Evolutionary conservation across 371 early-diverging fungal genomes (phyloP), one percentile per base, ranked within the genome.

Genomic region (Capniomyces stellatus): DNA sequence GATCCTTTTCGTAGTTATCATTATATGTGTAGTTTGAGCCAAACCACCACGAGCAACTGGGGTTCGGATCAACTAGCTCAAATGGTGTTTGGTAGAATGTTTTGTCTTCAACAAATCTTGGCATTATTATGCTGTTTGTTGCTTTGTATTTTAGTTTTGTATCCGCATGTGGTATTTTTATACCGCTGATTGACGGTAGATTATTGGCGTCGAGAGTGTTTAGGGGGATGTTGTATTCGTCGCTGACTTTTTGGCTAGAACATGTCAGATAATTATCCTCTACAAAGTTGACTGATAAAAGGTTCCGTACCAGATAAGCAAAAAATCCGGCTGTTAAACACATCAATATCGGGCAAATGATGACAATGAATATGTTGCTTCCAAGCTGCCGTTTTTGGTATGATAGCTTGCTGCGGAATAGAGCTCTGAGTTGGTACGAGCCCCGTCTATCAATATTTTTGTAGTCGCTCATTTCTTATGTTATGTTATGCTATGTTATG

Each of bases 341-440:
- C 77, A 77, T 77, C 24, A 77, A 49, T 22, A 77, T 60, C 0
- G 78, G 77, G 52, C 78, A 77, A 35, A 68, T 49, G 46, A 64
- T 66, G 48, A 84, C 76, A 59, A 82, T 83, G 68, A 79, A 82
- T 13, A 83, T 57, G 59, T 85, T 83, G 43, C 75, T 75, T 59
- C 78, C 77, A 58, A 66, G 67, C 57, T 85, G 83, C 6, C 85
- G 73, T 52, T 75, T 72, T 54, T 85, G 85, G 59, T 72, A 85
- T 1, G 72, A 61, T 12, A 78, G 40, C 1, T 82, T 76, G 65
- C 79, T 83, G 29, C 75, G 62, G 35, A 62, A 66, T 57, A 70
- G 54, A 1, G 71, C 71, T 23, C 71, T 58, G 42, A 71, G 60
- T 40, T 70, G 71, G 50, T 50, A 70, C 27, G 53, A 52, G 12